Evolutionary conservation across 2,329 filamentous ascomycete genomes (phyloP).

Genomic region (Calonectria hongkongensis): DNA sequence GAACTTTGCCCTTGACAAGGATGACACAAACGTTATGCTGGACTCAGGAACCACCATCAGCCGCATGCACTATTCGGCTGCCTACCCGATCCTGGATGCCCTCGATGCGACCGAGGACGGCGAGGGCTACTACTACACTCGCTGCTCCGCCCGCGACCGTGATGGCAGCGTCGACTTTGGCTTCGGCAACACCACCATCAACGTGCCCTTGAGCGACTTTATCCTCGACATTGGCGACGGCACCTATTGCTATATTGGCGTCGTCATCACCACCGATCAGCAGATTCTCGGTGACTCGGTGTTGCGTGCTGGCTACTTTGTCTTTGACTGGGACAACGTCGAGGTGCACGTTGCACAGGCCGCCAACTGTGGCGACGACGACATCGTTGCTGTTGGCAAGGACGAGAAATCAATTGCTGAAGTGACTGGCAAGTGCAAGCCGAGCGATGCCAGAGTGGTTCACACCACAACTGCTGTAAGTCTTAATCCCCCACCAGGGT

Average conservation of each 20-base stretch:
- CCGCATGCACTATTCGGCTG: conserved; percentile 65
- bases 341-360: conserved; percentile 65
- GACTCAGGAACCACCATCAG: conserved; percentile 73
- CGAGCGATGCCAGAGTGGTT: conserved; percentile 50
- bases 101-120: conserved; percentile 64
- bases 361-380: conserved; percentile 61
- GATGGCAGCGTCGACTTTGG: conserved; percentile 68
- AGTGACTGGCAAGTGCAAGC: conserved; percentile 60
- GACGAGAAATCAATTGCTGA: conserved; percentile 58
- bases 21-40: conserved; percentile 66
- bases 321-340: conserved; percentile 68
- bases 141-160: conserved; percentile 62
- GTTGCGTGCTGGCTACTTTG: conserved; percentile 66
- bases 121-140: conserved; percentile 66
- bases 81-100: conserved; percentile 64
- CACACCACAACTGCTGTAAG: conserved; percentile 32
- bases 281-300: conserved; percentile 67
- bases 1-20: conserved; percentile 51
- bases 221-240: conserved; percentile 65
- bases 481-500: not conserved
- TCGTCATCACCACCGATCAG: conserved; percentile 62
- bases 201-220: conserved; percentile 68
- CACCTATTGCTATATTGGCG: conserved; percentile 64
- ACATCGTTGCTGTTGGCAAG: conserved; percentile 61
- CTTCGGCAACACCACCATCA: conserved; percentile 65